phyloP scores from a whole-genome alignment of 768 basidiomycete species.

The Leccinellum luteum region DNA sequence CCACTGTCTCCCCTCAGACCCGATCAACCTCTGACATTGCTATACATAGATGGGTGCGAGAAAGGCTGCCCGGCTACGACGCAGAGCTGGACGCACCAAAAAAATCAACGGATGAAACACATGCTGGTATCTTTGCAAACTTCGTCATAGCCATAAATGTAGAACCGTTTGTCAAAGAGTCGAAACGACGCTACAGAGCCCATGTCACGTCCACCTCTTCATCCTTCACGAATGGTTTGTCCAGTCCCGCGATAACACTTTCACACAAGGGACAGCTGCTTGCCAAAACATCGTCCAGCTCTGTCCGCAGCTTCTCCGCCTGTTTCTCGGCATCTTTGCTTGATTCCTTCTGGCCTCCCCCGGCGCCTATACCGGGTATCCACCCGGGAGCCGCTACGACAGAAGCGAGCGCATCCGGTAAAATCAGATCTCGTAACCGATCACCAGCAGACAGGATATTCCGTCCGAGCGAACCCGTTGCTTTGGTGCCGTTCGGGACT shows the following conservation, averaged over 20 bases:
- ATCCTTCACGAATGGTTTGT: constrained; percentile 79
- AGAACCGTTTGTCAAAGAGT: constrained; percentile 1
- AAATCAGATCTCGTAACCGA: constrained; percentile 83
- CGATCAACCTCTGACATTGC: constrained; percentile 2
- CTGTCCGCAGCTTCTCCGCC: constrained; percentile 69
- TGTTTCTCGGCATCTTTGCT: constrained; percentile 55
- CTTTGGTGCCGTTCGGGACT: constrained; percentile 61
- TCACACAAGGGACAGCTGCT: constrained; percentile 94
- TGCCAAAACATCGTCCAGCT: constrained; percentile 87
- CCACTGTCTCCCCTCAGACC: not conserved
- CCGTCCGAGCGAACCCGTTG: constrained; percentile 66
- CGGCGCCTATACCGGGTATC: constrained; percentile 65
- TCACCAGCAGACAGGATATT: constrained; percentile 89
- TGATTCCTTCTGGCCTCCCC: constrained; percentile 43
- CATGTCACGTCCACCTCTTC: constrained; percentile 80
- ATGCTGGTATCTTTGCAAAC: not conserved
- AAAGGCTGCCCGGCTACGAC: constrained; percentile 69
- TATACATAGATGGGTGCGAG: constrained; percentile 69
- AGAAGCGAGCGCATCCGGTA: constrained; percentile 89
- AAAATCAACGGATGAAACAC: constrained; percentile 70
- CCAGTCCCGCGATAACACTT: constrained; percentile 78
- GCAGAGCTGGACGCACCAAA: constrained; percentile 73
- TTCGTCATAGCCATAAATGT: constrained; percentile 6
- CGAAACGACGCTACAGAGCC: constrained; percentile 47
- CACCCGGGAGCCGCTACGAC: constrained; percentile 77